A percentile compares a stretch with the other conserved stretches of the same genome.
phyloP scores from a whole-genome alignment of 1,284 basidiomycete species.

The Leccinum ponderosum region DNA sequence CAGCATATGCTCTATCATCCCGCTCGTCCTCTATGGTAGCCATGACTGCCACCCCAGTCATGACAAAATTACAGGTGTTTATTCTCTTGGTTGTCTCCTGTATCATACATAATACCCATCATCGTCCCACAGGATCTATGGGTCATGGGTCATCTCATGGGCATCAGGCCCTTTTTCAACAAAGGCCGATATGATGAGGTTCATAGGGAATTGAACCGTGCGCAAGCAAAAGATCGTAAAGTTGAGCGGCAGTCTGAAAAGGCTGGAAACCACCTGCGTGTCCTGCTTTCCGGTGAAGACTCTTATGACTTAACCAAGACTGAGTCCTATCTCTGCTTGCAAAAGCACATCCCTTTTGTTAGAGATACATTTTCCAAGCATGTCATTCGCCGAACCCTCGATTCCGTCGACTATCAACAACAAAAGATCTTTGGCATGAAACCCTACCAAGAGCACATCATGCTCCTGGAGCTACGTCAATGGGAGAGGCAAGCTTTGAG shows the following conservation, averaged over 20 bases:
- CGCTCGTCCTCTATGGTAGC: background rate
- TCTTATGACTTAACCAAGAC: background rate
- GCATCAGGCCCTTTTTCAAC: background rate
- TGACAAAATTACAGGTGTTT: slow-evolving; percentile 2
- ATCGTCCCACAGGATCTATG: background rate
- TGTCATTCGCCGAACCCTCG: background rate
- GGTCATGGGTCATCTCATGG: background rate
- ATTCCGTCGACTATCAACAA: background rate
- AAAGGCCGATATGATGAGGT: background rate
- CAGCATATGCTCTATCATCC: too few species aligned
- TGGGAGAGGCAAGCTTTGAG: background rate
- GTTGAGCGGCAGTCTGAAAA: background rate
- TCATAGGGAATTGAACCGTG: background rate
- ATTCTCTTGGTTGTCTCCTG: background rate
- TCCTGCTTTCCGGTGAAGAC: background rate
- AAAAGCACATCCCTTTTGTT: background rate
- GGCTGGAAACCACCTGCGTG: background rate
- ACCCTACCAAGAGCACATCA: background rate
- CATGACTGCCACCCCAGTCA: slow-evolving; percentile 5
- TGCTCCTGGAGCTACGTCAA: background rate
- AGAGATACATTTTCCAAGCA: background rate
- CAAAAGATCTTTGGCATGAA: background rate
- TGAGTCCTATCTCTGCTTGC: background rate
- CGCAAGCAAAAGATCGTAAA: background rate
- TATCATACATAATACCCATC: background rate